Percentiles rank a stretch among this genome's conserved stretches.
These are phyloP conservation scores for Salix brachista DNA, from an alignment of 345 rosid species.

Conservation along the genomic window DNA sequence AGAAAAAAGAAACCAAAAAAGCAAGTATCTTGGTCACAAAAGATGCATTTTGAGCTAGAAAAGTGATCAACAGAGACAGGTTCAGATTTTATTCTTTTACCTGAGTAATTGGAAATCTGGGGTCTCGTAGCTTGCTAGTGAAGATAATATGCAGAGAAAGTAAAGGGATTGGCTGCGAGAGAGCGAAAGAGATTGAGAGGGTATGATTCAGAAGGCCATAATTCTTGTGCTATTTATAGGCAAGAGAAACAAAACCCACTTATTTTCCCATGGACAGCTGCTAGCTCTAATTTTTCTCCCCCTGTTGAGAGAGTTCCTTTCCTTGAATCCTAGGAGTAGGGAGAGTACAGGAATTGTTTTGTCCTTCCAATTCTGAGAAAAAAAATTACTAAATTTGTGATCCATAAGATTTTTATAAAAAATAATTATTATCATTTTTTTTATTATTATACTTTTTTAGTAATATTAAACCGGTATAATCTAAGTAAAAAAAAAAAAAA, in stretches of 20 bases:
- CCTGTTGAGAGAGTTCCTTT: background rate
- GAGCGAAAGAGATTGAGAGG: background rate
- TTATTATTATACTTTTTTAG: too few relatives aligned
- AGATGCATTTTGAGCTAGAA: background rate
- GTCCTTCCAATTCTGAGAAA: too few relatives aligned
- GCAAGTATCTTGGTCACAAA: background rate
- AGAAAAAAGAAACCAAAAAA: background rate
- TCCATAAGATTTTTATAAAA: too few relatives aligned
- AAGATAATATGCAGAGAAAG: background rate
- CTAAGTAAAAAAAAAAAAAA: too few relatives aligned
- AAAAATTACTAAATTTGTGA: too few relatives aligned
- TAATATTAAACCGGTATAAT: too few relatives aligned
- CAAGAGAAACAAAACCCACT: background rate
- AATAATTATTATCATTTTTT: too few relatives aligned
- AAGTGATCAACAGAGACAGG: background rate
- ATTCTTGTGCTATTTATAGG: background rate
- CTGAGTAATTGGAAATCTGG: constrained; percentile 3
- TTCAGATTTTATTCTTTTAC: constrained; percentile 6
- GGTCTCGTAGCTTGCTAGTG: background rate
- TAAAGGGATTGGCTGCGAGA: background rate
- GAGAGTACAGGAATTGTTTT: too few relatives aligned
- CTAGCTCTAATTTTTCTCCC: too few relatives aligned
- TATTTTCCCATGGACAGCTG: too few relatives aligned
- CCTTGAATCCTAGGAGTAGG: too few relatives aligned
- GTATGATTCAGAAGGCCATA: background rate